phyloP scores from a whole-genome alignment of 2,329 filamentous ascomycete species.

The Alternaria angustiovoidea region DNA sequence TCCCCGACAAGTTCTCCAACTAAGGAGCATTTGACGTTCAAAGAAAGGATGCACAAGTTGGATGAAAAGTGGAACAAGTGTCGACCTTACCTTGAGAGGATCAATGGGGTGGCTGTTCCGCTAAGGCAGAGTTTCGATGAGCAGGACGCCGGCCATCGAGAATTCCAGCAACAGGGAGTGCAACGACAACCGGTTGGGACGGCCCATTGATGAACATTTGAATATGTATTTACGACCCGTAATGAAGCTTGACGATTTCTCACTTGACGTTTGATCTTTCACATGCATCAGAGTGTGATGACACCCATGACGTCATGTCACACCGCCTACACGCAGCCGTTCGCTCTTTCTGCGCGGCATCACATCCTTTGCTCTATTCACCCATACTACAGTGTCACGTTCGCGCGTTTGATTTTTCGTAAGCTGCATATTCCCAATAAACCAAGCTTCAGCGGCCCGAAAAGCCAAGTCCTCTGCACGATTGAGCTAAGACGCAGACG shows the following conservation, averaged over 20 bases:
- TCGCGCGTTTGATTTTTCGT: not conserved
- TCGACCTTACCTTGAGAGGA: constrained; percentile 23
- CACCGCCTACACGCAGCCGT: not conserved
- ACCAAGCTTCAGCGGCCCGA: constrained; percentile 2
- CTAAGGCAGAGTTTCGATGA: not conserved
- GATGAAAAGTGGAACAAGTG: constrained; percentile 21
- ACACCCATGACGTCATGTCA: not conserved
- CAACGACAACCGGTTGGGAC: not conserved
- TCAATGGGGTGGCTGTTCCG: constrained; percentile 21
- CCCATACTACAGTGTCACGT: not conserved
- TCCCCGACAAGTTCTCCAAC: constrained; percentile 60
- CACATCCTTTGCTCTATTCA: not conserved
- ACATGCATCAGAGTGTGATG: not conserved
- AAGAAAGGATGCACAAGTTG: constrained; percentile 7
- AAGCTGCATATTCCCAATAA: not conserved
- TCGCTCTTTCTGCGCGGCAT: not conserved
- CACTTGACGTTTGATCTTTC: not conserved
- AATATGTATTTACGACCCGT: not conserved
- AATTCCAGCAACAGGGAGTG: not conserved
- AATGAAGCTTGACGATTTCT: not conserved
- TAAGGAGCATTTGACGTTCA: constrained; percentile 33
- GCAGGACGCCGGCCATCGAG: not conserved
- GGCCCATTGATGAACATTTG: not conserved
- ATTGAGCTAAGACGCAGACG: not conserved
- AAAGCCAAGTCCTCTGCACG: not conserved